A percentile compares a stretch with the other conserved stretches of the same genome.
Conservation (phyloP, 1,139 yeast species). For the Pneumocystis sp. region DNA sequence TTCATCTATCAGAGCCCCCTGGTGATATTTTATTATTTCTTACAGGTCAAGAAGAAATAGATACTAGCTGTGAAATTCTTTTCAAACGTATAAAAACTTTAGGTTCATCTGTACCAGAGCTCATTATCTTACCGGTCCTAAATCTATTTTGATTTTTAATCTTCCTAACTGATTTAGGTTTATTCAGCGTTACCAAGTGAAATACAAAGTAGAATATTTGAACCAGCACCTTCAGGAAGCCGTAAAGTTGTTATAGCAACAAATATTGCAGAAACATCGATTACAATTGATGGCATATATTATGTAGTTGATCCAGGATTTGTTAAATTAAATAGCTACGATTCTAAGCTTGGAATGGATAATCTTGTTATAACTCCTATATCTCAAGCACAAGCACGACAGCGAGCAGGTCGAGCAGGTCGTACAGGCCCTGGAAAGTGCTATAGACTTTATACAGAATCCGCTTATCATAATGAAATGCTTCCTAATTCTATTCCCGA, state of each 20-base stretch:
- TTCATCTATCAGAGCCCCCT: conserved; percentile 55
- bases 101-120: conserved; percentile 46
- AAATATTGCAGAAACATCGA: conserved; percentile 91
- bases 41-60: conserved; percentile 90
- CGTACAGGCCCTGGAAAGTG: conserved; percentile 95
- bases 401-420: conserved; percentile 95
- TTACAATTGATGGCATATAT: conserved; percentile 81
- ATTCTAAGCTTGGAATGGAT: conserved; percentile 80
- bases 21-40: conserved; percentile 67
- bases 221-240: conserved; percentile 64
- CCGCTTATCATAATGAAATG: conserved; percentile 67
- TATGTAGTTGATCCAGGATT: conserved; percentile 89
- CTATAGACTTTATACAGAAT: conserved; percentile 71
- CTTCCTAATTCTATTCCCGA: conserved; percentile 78
- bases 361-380: conserved; percentile 72
- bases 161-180: neutral
- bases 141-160: neutral
- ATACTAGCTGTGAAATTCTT: conserved; percentile 67
- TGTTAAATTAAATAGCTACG: conserved; percentile 73
- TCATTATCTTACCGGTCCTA: conserved; percentile 62
- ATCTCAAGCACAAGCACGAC: conserved; percentile 89
- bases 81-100: conserved; percentile 51
- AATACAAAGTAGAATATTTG: conserved; percentile 65
- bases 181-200: conserved; percentile 85
- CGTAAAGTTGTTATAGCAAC: conserved; percentile 89